These are phyloP conservation scores for Pichia sp. DNA, from an alignment of 1,139 yeast genomes.

Conservation along the genomic window DNA sequence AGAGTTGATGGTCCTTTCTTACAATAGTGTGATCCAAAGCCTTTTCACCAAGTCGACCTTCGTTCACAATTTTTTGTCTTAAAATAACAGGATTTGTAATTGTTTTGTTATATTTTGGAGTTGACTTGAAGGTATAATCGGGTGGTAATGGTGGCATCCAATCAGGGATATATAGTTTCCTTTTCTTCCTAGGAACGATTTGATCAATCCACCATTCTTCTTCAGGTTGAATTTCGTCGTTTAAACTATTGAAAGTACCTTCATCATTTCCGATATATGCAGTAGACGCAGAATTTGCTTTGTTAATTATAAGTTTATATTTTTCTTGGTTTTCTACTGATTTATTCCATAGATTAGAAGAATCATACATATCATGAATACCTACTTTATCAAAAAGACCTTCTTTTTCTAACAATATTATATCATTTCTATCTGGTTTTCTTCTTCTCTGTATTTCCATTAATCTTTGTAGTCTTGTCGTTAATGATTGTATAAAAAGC, in stretches of 20 bases:
- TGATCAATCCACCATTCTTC: conserved; percentile 28
- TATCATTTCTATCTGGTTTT: conserved; percentile 52
- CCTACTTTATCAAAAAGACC: conserved; percentile 40
- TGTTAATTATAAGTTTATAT: conserved; percentile 1
- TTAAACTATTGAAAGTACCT: conserved; percentile 26
- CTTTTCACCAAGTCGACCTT: conserved; percentile 70
- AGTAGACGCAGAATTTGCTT: conserved; percentile 1
- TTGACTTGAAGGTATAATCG: conserved; percentile 78
- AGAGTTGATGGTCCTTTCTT: conserved; percentile 10
- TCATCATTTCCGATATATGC: conserved; percentile 22
- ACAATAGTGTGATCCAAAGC: conserved; percentile 57
- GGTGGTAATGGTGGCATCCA: conserved; percentile 90
- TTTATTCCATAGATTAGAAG: conserved; percentile 21
- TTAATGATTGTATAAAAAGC: conserved; percentile 43
- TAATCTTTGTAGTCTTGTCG: conserved; percentile 43
- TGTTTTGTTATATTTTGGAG: conserved; percentile 59
- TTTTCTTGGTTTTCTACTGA: neutral
- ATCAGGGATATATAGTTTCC: conserved; percentile 54
- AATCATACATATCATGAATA: conserved; percentile 38
- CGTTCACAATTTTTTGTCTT: conserved; percentile 66
- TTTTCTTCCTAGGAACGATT: conserved; percentile 15
- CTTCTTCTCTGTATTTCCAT: conserved; percentile 65
- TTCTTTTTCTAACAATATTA: conserved; percentile 42
- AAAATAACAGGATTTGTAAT: conserved; percentile 68
- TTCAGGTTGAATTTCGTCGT: conserved; percentile 42